phyloP scores from a whole-genome alignment of 75 land plant species.

The Cupressus sempervirens region DNA sequence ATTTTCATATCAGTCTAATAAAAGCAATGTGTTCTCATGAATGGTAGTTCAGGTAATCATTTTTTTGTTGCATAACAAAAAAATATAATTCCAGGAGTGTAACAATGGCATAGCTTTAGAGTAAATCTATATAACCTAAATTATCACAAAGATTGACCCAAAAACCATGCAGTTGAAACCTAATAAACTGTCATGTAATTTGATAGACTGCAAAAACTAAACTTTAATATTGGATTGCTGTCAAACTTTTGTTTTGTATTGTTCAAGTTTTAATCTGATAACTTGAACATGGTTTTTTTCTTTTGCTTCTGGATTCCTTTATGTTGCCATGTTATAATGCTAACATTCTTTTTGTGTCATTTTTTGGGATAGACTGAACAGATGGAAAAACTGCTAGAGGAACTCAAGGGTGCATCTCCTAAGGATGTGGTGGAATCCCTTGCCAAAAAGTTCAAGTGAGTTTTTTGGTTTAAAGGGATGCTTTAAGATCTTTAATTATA shows the following conservation, averaged over 20 bases:
- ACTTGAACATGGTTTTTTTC: not conserved
- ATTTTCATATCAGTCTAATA: no score
- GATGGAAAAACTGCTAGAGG: constrained; percentile 30
- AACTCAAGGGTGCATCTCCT: constrained; percentile 21
- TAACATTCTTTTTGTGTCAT: not conserved
- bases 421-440: constrained; percentile 21
- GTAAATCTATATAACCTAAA: no score
- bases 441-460: constrained; percentile 23
- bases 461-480: not conserved
- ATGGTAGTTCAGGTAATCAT: no score
- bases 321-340: not conserved
- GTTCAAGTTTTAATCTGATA: not conserved
- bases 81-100: no score
- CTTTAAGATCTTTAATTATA: constrained; percentile 8
- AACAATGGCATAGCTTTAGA: no score
- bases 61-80: no score
- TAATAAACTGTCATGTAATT: no score
- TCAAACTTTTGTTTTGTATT: not conserved
- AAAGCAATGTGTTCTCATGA: no score
- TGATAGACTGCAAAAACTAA: no score
- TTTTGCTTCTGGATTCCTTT: not conserved
- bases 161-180: no score
- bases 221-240: no score
- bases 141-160: no score
- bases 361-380: constrained; percentile 14